Evolutionary conservation across 768 basidiomycete species (phyloP), one percentile per base, ranked within the genome.

Genomic region (Dentipellis fragilis): DNA sequence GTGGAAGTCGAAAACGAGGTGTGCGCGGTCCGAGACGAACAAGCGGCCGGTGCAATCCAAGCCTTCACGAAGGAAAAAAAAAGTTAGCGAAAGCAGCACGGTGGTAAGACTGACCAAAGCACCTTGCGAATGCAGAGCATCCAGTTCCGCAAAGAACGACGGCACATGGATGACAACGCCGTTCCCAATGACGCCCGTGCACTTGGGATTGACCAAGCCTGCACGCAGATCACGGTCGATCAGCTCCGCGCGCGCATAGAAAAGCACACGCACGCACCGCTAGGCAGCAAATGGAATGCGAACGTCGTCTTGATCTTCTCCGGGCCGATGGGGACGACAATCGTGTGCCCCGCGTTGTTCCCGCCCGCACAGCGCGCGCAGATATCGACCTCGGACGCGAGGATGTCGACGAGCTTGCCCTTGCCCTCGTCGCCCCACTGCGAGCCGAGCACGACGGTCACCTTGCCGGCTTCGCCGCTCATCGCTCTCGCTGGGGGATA

Each of bases 271-370:
- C 29, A 51, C 84, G 56, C 59, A 93, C 95, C 96, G 64, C 88
- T 89, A 0, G 96, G 96, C 29, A 98, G 75, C 14, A 98, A 74
- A 75, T 98, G 96, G 71, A 99, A 99, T 39, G 93, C 93, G 71
- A 89, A 97, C 1, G 84, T 93, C 62, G 80, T 93, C 71, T 83
- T 81, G 56, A 81, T 74, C 47, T 80, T 79, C 57, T 89, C 80
- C 48, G 83, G 78, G 10, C 81, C 80, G 22, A 80, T 69, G 5
- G 86, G 84, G 5, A 84, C 90, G 60, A 99, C 87, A 69, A 99
- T 97, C 21, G 96, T 98, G 72, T 99, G 96, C 2, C 96, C 96
- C 21, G 96, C 96, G 68, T 99, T 99, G 75, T 97, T 98, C 10
- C 96, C 96, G 12, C 96, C 96, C 11, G 96, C 96, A 68, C 93